Percentiles rank a stretch among this genome's conserved stretches.
These are phyloP conservation scores for Quercus glauca DNA, from an alignment of 306 rosid species.

Conservation along the genomic window DNA sequence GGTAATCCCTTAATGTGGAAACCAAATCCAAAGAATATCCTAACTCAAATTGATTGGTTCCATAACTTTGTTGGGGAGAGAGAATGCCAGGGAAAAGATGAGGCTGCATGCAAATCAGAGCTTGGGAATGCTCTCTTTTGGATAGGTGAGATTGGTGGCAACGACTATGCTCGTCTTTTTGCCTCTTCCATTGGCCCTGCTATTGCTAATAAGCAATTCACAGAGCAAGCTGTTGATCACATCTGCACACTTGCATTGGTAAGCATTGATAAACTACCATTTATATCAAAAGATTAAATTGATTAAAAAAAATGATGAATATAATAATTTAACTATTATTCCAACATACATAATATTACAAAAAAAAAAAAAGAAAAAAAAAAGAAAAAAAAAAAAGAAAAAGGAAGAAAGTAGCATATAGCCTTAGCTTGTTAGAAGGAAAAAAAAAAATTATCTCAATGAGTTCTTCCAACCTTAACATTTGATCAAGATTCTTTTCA, in stretches of 20 bases:
- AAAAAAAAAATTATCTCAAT: too few relatives aligned
- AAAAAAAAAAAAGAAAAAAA: too few relatives aligned
- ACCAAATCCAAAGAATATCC: conserved; percentile 1
- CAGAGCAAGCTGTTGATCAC: neutral
- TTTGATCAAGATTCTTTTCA: too few relatives aligned
- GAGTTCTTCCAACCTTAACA: too few relatives aligned
- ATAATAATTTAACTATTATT: too few relatives aligned
- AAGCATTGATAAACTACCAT: neutral
- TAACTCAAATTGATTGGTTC: conserved; percentile 24
- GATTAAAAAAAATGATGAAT: too few relatives aligned
- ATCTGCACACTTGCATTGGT: neutral
- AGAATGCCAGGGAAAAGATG: neutral
- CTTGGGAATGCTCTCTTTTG: conserved; percentile 15
- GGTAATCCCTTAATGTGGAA: conserved; percentile 14
- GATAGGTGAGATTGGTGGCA: conserved; percentile 25
- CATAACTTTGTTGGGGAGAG: neutral
- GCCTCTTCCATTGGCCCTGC: conserved; percentile 10
- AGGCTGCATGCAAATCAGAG: neutral
- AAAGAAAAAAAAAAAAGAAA: too few relatives aligned
- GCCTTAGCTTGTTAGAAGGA: too few relatives aligned
- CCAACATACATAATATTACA: too few relatives aligned
- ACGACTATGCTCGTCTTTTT: conserved; percentile 20
- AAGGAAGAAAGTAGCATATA: too few relatives aligned
- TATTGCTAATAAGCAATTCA: neutral
- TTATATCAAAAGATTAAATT: too few relatives aligned